These are phyloP conservation scores for Castanopsis chinensis DNA, from an alignment of 306 rosid genomes.

Conservation along the genomic window DNA sequence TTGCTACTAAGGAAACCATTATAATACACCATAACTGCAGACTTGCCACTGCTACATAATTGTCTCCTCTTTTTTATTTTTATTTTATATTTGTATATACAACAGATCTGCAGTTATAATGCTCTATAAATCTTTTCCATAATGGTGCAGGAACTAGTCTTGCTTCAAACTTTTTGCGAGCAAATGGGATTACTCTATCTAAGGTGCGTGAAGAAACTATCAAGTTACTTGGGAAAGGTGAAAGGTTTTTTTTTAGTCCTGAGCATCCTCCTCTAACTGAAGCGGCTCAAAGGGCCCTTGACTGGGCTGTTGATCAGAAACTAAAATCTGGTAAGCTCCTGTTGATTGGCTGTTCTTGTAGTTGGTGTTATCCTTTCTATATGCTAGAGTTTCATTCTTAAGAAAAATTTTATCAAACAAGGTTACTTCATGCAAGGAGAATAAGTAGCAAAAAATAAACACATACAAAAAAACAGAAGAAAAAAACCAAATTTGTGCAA, in stretches of 20 bases:
- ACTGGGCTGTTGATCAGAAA: conserved; percentile 66
- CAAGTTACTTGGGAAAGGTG: conserved; percentile 54
- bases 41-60: not conserved
- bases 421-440: too few species aligned
- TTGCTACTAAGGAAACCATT: not conserved
- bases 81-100: not conserved
- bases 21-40: too few species aligned
- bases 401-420: too few species aligned
- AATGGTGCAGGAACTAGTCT: conserved; percentile 57
- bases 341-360: conserved; percentile 7
- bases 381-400: not conserved
- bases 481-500: too few species aligned
- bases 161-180: conserved; percentile 56
- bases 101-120: conserved; percentile 1
- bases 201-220: conserved; percentile 63
- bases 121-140: not conserved
- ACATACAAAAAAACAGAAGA: too few species aligned
- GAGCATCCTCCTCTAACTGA: conserved; percentile 67
- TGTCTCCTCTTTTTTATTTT: not conserved
- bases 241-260: conserved; percentile 41
- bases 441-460: too few species aligned
- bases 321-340: conserved; percentile 53
- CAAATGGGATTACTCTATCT: conserved; percentile 53
- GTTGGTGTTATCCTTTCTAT: not conserved
- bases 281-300: conserved; percentile 71